phyloP scores from a whole-genome alignment of 176 grass and related monocot genomes.

The Neostapfia colusana region DNA sequence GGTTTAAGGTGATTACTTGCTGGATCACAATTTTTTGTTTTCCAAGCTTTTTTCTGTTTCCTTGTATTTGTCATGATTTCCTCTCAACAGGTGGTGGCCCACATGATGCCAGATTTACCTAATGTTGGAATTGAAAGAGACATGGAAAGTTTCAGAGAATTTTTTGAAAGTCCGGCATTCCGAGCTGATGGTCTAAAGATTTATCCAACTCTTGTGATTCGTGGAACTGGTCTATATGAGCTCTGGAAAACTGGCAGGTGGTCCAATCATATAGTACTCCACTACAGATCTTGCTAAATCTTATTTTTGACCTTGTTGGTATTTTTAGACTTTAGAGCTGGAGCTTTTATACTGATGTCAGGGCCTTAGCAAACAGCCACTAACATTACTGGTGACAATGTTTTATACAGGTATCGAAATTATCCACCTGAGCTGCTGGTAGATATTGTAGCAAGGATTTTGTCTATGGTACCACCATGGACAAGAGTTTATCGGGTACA shows the following conservation, averaged over 20 bases:
- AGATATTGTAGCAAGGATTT: slow-evolving; percentile 91
- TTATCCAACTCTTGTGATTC: slow-evolving; percentile 95
- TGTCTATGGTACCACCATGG: slow-evolving; percentile 96
- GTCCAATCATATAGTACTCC: slow-evolving; percentile 5
- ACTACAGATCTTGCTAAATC: too few relatives aligned
- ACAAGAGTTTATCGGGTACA: slow-evolving; percentile 92
- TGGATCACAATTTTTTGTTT: not conserved
- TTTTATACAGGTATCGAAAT: slow-evolving; percentile 77
- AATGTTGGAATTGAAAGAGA: slow-evolving; percentile 97
- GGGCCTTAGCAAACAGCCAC: not conserved
- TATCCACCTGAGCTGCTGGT: slow-evolving; percentile 90
- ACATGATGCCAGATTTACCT: slow-evolving; percentile 98
- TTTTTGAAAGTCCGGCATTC: slow-evolving; percentile 89
- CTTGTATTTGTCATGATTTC: slow-evolving; percentile 14
- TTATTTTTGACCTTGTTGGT: too few relatives aligned
- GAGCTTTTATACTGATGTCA: slow-evolving; percentile 5
- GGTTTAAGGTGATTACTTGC: slow-evolving; percentile 71
- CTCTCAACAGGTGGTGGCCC: slow-evolving; percentile 80
- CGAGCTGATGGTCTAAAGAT: slow-evolving; percentile 97
- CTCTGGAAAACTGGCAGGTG: slow-evolving; percentile 99
- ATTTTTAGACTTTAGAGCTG: not conserved
- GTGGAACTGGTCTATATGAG: slow-evolving; percentile 99
- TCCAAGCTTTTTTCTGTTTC: not conserved
- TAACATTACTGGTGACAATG: not conserved
- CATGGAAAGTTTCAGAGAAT: slow-evolving; percentile 94